Percentiles rank a stretch among this genome's conserved stretches.
These are phyloP conservation scores for Didymella exigua DNA, from an alignment of 2,329 filamentous ascomycete genomes.

Conservation along the genomic window DNA sequence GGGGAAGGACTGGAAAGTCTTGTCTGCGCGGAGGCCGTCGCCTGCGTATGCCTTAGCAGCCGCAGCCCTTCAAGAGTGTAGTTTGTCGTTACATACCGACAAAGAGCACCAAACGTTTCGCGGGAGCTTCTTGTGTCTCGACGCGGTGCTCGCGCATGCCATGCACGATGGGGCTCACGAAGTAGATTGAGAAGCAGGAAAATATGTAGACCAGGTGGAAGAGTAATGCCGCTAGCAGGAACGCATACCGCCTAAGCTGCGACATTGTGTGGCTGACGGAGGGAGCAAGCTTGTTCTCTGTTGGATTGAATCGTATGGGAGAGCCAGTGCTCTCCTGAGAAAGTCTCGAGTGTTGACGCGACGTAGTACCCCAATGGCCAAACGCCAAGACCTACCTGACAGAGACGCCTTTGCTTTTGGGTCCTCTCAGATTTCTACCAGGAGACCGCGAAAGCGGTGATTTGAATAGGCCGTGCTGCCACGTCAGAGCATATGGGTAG, in stretches of 20 bases:
- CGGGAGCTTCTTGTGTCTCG: conserved; percentile 75
- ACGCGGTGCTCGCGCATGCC: conserved; percentile 86
- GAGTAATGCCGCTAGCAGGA: conserved; percentile 83
- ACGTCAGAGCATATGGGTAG: neutral
- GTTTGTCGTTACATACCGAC: conserved; percentile 66
- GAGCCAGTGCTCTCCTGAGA: conserved; percentile 34
- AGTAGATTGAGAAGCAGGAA: conserved; percentile 98
- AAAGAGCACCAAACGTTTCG: conserved; percentile 88
- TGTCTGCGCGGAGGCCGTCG: conserved; percentile 94
- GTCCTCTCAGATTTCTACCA: neutral
- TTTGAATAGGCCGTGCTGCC: neutral
- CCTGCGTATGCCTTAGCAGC: conserved; percentile 51
- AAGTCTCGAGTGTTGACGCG: conserved; percentile 27
- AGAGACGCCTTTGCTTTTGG: neutral
- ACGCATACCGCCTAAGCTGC: conserved; percentile 73
- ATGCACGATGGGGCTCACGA: conserved; percentile 94
- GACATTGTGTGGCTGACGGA: conserved; percentile 48
- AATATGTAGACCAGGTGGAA: conserved; percentile 95
- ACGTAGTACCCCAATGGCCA: conserved; percentile 37
- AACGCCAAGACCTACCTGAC: conserved; percentile 18
- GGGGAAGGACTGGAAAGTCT: conserved; percentile 91
- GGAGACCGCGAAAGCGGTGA: neutral
- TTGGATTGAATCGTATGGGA: conserved; percentile 13
- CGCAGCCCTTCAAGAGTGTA: neutral
- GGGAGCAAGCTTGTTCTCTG: neutral